Base-by-base conservation (phyloP, 768 basidiomycete genomes). In the Russula foetens region DNA sequence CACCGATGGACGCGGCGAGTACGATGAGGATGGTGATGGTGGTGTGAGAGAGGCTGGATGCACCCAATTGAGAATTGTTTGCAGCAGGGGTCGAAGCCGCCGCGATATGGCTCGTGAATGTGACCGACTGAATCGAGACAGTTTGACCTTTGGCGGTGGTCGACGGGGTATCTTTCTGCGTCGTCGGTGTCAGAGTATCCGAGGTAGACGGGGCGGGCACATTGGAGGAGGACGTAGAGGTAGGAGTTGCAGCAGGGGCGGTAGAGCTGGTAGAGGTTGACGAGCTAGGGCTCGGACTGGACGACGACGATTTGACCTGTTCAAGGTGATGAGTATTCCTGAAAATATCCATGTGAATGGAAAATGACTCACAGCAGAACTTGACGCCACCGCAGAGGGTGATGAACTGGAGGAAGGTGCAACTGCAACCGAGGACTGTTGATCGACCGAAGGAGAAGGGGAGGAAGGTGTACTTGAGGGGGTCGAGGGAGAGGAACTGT, bases 1-100 rank as follows among this genome's bases (percentile, higher is more conserved):
- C 86, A 53, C 83, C 92, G 45, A 92, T 67, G 48, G 78, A 83
- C 7, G 85, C 78, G 4, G 82, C 92, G 53, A 90, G 76, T 53
- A 82, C 81, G 67, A 91, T 86, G 66, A 94, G 74, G 45, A 83
- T 77, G 19, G 84, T 90, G 56, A 80, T 64, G 1, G 77, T 76
- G 24, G 76, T 72, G 50, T 71, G 72, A 9, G 76, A 74, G 61
- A 78, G 69, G 57, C 82, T 72, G 5, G 81, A 75, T 35, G 72
- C 77, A 60, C 71, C 74, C 62, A 75, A 75, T 14, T 69, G 68
- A 8, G 67, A 17, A 39, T 72, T 63, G 44, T 68, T 71, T 68
- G 29, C 46, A 31, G 29, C 69, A 44, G 76, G 59, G 3, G 63
- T 24, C 7, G 69, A 15, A 44, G 69, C 31, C 33, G 58, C 53